Percentiles rank a stretch among this genome's conserved stretches.
These are phyloP conservation scores for Phytophthora fragariae DNA, from an alignment of 352 stramenopile genomes.

Conservation along the genomic window DNA sequence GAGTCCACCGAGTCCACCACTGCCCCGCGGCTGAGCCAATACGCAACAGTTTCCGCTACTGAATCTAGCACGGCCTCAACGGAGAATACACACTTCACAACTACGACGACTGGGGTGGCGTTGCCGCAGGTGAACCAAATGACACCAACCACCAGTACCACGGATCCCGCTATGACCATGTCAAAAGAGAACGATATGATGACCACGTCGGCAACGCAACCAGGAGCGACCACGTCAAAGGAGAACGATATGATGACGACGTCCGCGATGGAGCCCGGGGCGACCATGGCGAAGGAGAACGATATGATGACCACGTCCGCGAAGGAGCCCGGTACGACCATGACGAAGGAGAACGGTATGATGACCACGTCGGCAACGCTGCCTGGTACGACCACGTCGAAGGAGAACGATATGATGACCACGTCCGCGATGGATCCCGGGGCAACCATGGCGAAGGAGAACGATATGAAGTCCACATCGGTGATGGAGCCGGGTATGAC, in stretches of 20 bases:
- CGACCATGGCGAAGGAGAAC: neutral
- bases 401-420: neutral
- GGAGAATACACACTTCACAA: neutral
- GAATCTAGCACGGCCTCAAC: neutral
- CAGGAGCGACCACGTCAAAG: no score
- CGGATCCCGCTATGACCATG: neutral
- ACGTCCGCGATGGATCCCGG: neutral
- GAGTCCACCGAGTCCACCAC: neutral
- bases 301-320: neutral
- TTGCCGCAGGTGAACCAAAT: neutral
- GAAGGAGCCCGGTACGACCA: neutral
- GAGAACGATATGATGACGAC: neutral
- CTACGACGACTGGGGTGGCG: neutral
- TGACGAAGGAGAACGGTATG: neutral
- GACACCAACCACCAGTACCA: neutral
- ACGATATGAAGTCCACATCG: neutral
- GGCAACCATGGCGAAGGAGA: neutral
- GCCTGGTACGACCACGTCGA: neutral
- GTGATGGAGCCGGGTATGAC: neutral
- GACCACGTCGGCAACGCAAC: no score
- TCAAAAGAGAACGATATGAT: neutral
- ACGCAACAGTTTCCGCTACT: neutral
- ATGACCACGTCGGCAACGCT: neutral
- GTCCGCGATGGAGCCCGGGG: neutral
- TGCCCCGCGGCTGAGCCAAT: neutral